Conservation (phyloP, 2,329 filamentous ascomycete species). For the Parastagonospora nodorum region DNA sequence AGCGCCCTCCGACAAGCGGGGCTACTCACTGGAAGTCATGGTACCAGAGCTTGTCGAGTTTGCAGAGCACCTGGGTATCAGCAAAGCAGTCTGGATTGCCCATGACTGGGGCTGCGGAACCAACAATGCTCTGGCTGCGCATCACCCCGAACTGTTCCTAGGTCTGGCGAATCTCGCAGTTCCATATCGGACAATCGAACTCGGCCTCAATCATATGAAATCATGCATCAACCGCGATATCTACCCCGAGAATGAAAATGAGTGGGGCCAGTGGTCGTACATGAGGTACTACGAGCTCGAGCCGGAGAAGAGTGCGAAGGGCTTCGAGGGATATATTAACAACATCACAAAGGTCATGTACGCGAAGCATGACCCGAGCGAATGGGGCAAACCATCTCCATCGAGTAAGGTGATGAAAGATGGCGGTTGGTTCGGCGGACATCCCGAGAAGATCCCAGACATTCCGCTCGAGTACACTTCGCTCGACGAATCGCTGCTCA, state of each 20-base stretch:
- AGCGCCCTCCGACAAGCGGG: slow-evolving; percentile 29
- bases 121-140: slow-evolving; percentile 35
- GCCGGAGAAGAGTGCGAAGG: slow-evolving; percentile 15
- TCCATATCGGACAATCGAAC: slow-evolving; percentile 50
- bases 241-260: slow-evolving; percentile 53
- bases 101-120: slow-evolving; percentile 53
- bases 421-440: slow-evolving; percentile 42
- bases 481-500: slow-evolving; percentile 36
- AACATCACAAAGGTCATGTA: slow-evolving; percentile 32
- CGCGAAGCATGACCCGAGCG: slow-evolving; percentile 23
- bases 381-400: slow-evolving; percentile 29
- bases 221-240: slow-evolving; percentile 49
- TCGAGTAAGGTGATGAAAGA: slow-evolving; percentile 20
- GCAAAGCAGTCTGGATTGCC: slow-evolving; percentile 54
- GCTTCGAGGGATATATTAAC: slow-evolving; percentile 28
- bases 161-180: slow-evolving; percentile 40
- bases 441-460: slow-evolving; percentile 30
- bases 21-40: slow-evolving; percentile 38
- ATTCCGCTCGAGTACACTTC: slow-evolving; percentile 35
- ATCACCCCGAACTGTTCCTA: slow-evolving; percentile 40
- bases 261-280: slow-evolving; percentile 46
- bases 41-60: slow-evolving; percentile 43
- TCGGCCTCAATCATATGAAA: slow-evolving; percentile 46
- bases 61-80: slow-evolving; percentile 45
- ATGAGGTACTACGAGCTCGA: slow-evolving; percentile 38